Percentiles rank a stretch among this genome's conserved stretches.
Evolutionary conservation across 352 stramenopile species (phyloP).

Genomic region (Peronospora destructor): DNA sequence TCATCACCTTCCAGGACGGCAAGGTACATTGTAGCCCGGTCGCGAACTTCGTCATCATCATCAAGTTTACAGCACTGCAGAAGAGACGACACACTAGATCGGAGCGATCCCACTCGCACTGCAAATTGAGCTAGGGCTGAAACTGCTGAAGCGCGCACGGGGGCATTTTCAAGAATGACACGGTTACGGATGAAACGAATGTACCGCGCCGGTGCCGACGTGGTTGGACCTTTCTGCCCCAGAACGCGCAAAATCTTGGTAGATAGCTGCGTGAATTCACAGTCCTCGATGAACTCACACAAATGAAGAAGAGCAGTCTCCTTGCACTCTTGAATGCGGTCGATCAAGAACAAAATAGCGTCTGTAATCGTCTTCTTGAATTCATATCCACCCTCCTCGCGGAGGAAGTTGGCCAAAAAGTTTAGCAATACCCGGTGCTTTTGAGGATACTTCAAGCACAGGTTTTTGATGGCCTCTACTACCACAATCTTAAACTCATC

Average conservation of each 20-base stretch:
- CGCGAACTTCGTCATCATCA: constrained; percentile 96
- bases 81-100: constrained; percentile 90
- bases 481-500: constrained; percentile 99
- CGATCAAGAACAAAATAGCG: constrained; percentile 95
- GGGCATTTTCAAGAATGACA: constrained; percentile 97
- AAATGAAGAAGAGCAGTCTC: constrained; percentile 95
- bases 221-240: constrained; percentile 91
- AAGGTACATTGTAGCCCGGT: constrained; percentile 88
- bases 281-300: constrained; percentile 99
- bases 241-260: constrained; percentile 95
- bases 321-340: constrained; percentile 95
- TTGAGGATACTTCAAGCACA: constrained; percentile 97
- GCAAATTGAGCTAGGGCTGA: constrained; percentile 95
- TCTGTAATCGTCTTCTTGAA: constrained; percentile 99
- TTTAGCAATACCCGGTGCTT: constrained; percentile 97
- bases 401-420: constrained; percentile 97
- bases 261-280: constrained; percentile 84
- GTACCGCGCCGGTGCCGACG: constrained; percentile 92
- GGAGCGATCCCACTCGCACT: constrained; percentile 88
- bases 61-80: constrained; percentile 94
- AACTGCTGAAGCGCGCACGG: constrained; percentile 94
- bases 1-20: constrained; percentile 64
- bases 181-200: constrained; percentile 99
- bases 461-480: constrained; percentile 93
- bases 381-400: constrained; percentile 94